Percentiles rank a stretch among this genome's conserved stretches.
Evolutionary conservation across 495 filamentous ascomycete species (phyloP).

Genomic region (Terfezia boudieri): DNA sequence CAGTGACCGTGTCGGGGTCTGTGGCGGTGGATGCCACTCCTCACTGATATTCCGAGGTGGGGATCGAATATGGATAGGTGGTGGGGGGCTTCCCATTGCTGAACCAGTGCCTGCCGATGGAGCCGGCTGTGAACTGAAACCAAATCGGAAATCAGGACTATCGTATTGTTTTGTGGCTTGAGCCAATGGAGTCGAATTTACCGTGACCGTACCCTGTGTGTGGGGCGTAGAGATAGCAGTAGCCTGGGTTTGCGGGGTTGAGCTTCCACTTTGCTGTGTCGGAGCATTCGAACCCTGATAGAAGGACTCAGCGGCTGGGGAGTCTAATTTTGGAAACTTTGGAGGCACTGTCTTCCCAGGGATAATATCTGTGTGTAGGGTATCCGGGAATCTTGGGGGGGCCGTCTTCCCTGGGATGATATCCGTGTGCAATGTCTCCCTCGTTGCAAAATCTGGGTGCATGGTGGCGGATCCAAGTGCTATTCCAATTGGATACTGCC

Average conservation of each 20-base stretch:
- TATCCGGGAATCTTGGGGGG: background rate
- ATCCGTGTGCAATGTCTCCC: no score
- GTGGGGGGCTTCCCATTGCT: background rate
- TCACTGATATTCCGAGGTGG: background rate
- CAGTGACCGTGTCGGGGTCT: background rate
- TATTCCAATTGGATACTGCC: background rate
- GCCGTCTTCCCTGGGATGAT: background rate
- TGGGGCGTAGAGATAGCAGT: background rate
- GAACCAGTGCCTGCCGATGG: background rate
- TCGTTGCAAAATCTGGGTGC: background rate
- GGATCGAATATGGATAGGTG: background rate
- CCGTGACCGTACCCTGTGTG: background rate
- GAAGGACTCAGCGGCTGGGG: background rate
- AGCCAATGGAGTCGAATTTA: no score
- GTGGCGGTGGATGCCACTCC: background rate
- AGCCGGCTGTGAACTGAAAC: background rate
- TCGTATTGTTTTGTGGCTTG: background rate
- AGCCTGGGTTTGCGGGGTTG: background rate
- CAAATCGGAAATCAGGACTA: background rate
- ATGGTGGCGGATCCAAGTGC: background rate
- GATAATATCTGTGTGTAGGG: background rate
- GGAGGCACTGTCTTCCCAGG: background rate
- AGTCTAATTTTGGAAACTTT: background rate
- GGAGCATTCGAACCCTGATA: background rate
- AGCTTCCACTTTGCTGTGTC: background rate